Evolutionary conservation across 2,329 filamentous ascomycete species (phyloP).

Genomic region (Septoria linicola): DNA sequence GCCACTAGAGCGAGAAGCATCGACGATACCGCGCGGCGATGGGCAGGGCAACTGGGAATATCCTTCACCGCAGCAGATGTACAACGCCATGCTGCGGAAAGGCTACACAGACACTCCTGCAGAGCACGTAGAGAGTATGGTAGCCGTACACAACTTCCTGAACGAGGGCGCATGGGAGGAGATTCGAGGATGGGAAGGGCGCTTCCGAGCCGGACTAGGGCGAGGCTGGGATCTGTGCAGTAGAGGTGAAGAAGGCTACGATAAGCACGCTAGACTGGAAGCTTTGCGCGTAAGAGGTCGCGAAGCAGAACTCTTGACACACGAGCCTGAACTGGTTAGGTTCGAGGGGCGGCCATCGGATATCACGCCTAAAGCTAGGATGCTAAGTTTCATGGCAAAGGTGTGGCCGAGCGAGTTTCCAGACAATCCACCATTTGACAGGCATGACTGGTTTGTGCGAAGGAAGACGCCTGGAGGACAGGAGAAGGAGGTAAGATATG

Average conservation of each 20-base stretch:
- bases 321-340: constrained; percentile 70
- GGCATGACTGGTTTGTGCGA: constrained; percentile 94
- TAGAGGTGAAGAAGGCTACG: constrained; percentile 38
- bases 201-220: constrained; percentile 74
- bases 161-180: constrained; percentile 98
- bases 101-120: constrained; percentile 92
- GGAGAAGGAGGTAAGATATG: constrained; percentile 78
- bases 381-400: constrained; percentile 76
- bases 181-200: constrained; percentile 88
- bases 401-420: constrained; percentile 77
- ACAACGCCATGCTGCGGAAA: constrained; percentile 94
- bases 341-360: constrained; percentile 90
- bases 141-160: constrained; percentile 94
- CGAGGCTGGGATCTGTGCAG: constrained; percentile 38
- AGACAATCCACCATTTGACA: constrained; percentile 84
- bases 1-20: constrained; percentile 76
- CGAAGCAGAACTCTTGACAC: constrained; percentile 37
- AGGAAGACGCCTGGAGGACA: constrained; percentile 65
- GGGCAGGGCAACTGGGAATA: constrained; percentile 87
- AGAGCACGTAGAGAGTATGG: constrained; percentile 94
- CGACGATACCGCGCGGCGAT: constrained; percentile 86
- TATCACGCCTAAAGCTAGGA: constrained; percentile 84
- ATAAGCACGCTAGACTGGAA: constrained; percentile 29
- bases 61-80: constrained; percentile 98
- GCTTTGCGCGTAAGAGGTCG: constrained; percentile 24